Evolutionary conservation across 2,329 filamentous ascomycete species (phyloP).

Genomic region (Fusarium poae): DNA sequence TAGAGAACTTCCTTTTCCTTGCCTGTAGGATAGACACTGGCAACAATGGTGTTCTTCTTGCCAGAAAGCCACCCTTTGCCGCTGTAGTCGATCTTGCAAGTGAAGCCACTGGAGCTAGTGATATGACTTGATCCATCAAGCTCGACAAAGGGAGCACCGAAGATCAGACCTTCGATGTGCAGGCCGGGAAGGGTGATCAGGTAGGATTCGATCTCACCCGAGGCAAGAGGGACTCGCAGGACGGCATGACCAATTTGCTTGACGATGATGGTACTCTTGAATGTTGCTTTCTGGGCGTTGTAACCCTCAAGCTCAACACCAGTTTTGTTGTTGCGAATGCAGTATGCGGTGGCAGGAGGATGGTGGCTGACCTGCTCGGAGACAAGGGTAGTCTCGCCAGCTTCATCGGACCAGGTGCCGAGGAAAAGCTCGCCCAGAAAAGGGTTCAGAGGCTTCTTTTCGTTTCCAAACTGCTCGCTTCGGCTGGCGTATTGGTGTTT

Average conservation of each 20-base stretch:
- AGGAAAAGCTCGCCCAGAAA: slow-evolving; percentile 96
- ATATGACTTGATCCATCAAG: slow-evolving; percentile 89
- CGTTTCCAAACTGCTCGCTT: slow-evolving; percentile 85
- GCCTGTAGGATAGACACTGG: slow-evolving; percentile 77
- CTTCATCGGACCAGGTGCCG: slow-evolving; percentile 87
- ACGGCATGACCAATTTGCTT: slow-evolving; percentile 94
- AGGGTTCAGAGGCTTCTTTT: slow-evolving; percentile 98
- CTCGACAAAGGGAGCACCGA: slow-evolving; percentile 89
- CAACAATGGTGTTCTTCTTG: slow-evolving; percentile 92
- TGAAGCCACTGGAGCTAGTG: slow-evolving; percentile 85
- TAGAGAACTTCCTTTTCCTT: slow-evolving; percentile 81
- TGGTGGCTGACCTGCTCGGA: slow-evolving; percentile 97
- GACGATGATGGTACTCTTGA: slow-evolving; percentile 92
- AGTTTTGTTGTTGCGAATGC: slow-evolving; percentile 86
- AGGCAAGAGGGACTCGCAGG: slow-evolving; percentile 73
- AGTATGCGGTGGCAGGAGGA: slow-evolving; percentile 93
- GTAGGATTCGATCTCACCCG: slow-evolving; percentile 73
- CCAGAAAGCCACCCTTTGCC: slow-evolving; percentile 95
- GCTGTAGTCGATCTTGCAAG: slow-evolving; percentile 90
- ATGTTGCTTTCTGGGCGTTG: slow-evolving; percentile 96
- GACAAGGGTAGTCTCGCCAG: slow-evolving; percentile 85
- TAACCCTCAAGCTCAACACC: slow-evolving; percentile 87
- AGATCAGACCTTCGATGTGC: slow-evolving; percentile 94
- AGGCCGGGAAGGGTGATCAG: slow-evolving; percentile 91
- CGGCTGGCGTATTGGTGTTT: slow-evolving; percentile 84